A percentile compares a stretch with the other conserved stretches of the same genome.
phyloP scores from a whole-genome alignment of 2,329 filamentous ascomycete genomes.

The Fusarium equiseti region DNA sequence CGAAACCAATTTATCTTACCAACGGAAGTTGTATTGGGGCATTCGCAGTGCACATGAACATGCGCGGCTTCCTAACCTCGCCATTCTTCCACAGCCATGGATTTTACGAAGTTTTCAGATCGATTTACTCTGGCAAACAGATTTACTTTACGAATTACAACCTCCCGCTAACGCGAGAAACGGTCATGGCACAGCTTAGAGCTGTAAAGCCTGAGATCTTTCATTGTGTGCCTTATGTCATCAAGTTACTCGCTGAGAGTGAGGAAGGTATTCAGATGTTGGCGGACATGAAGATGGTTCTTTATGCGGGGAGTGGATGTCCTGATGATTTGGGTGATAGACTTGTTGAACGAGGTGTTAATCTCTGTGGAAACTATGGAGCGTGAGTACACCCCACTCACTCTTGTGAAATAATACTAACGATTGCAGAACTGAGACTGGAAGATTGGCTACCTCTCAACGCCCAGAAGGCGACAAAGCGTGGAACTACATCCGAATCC shows the following conservation, averaged over 20 bases:
- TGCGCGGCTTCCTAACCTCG: constrained; percentile 65
- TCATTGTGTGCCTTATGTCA: constrained; percentile 71
- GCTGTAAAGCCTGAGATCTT: constrained; percentile 61
- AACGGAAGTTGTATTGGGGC: constrained; percentile 64
- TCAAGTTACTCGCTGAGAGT: constrained; percentile 72
- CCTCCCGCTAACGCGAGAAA: constrained; percentile 65
- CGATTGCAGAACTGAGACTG: constrained; percentile 42
- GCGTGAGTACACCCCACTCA: constrained; percentile 53
- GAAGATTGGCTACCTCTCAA: constrained; percentile 45
- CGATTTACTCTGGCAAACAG: constrained; percentile 62
- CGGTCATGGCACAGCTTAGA: constrained; percentile 59
- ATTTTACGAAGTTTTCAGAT: constrained; percentile 65
- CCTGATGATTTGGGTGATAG: constrained; percentile 69
- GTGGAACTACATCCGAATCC: constrained; percentile 53
- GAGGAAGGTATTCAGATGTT: constrained; percentile 64
- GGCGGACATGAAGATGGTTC: constrained; percentile 62
- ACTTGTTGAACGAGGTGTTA: constrained; percentile 64
- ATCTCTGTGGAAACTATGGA: constrained; percentile 68
- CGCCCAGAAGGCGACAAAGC: constrained; percentile 45
- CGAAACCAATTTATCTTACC: constrained; percentile 72
- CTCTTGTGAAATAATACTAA: background rate
- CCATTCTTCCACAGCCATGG: constrained; percentile 72
- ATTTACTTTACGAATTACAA: constrained; percentile 67
- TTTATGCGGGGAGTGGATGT: constrained; percentile 69
- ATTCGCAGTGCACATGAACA: constrained; percentile 54